Percentiles rank a stretch among this genome's conserved stretches.
phyloP scores from a whole-genome alignment of 2,329 filamentous ascomycete species.

The Microsporum ferrugineum region DNA sequence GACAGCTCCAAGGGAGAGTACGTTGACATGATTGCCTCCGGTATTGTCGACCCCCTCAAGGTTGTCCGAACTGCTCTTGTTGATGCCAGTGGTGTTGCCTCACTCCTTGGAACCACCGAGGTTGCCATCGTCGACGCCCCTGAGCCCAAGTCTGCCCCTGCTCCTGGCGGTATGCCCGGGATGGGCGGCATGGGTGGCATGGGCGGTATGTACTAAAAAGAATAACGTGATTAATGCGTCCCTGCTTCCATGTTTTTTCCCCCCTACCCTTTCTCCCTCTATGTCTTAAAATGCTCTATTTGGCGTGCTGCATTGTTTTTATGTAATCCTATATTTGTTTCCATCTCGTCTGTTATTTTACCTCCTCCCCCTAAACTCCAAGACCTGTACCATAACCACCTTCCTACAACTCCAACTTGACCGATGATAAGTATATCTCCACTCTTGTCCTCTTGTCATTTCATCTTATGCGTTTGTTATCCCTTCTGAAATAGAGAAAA shows the following conservation, averaged over 20 bases:
- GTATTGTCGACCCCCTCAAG: slow-evolving; percentile 99
- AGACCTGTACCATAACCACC: background rate
- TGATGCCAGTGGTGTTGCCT: slow-evolving; percentile 92
- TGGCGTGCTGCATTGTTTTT: background rate
- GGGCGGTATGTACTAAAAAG: slow-evolving; percentile 52
- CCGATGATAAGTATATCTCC: slow-evolving; percentile 6
- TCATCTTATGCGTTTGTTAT: background rate
- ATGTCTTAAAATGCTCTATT: slow-evolving; percentile 10
- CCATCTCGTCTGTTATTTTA: slow-evolving; percentile 7
- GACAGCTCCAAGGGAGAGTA: slow-evolving; percentile 96
- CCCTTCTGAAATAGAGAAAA: background rate
- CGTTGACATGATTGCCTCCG: slow-evolving; percentile 92
- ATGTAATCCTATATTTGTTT: slow-evolving; percentile 2
- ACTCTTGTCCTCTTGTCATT: slow-evolving; percentile 5
- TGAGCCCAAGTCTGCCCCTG: slow-evolving; percentile 67
- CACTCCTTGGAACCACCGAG: slow-evolving; percentile 92
- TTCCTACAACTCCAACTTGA: background rate
- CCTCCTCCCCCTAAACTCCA: background rate
- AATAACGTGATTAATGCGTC: slow-evolving; percentile 4
- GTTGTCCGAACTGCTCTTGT: slow-evolving; percentile 92
- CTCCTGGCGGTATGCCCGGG: slow-evolving; percentile 44
- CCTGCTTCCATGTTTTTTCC: slow-evolving; percentile 3
- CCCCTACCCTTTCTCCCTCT: slow-evolving; percentile 7
- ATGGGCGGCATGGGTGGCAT: slow-evolving; percentile 56
- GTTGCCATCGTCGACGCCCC: slow-evolving; percentile 93